These are phyloP conservation scores for Pseudopithomyces chartarum DNA, from an alignment of 2,329 filamentous ascomycete species.

Conservation along the genomic window DNA sequence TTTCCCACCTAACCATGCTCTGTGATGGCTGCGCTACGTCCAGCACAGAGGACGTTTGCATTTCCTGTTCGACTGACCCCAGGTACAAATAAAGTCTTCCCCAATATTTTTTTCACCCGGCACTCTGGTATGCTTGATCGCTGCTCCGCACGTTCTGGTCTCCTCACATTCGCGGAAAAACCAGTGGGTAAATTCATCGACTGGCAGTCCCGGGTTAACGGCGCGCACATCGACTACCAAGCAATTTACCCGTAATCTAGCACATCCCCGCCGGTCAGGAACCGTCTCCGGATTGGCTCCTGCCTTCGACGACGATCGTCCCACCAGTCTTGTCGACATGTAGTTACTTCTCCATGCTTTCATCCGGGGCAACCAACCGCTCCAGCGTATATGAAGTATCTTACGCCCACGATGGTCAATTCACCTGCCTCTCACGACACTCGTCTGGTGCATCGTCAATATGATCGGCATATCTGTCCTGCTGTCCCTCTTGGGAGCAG, in stretches of 20 bases:
- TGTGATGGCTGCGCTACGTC: neutral
- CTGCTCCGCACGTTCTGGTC: neutral
- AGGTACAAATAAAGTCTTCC: neutral
- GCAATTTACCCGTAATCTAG: conserved; percentile 41
- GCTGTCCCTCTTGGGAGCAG: conserved; percentile 15
- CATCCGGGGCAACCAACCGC: neutral
- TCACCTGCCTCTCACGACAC: neutral
- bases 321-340: neutral
- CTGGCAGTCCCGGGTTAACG: conserved; percentile 10
- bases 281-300: neutral
- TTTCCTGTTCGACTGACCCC: neutral
- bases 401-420: neutral
- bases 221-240: conserved; percentile 31
- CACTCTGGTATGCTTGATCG: neutral
- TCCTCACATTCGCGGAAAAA: conserved; percentile 2
- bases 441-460: neutral
- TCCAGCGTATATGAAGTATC: neutral
- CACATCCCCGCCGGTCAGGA: conserved; percentile 21
- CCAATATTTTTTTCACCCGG: too few species aligned
- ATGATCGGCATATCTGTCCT: neutral
- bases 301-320: neutral
- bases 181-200: conserved; percentile 27
- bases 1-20: neutral
- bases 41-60: too few species aligned
- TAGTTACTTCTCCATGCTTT: neutral